These are phyloP conservation scores for Abelmoschus esculentus DNA, from an alignment of 345 rosid genomes.

Conservation along the genomic window DNA sequence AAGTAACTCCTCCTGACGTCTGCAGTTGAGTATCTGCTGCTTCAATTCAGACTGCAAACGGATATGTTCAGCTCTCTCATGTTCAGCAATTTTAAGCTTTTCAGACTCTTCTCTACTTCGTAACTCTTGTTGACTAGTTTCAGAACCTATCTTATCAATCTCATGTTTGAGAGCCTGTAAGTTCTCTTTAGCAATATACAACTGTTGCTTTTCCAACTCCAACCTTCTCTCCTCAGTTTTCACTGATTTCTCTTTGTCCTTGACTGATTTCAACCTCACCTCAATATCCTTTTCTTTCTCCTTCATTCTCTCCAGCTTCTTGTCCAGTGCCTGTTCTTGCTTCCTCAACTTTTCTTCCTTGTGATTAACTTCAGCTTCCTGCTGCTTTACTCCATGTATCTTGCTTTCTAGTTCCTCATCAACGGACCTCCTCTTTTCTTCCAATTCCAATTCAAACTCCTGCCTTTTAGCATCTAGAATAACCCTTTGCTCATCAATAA, in stretches of 20 bases:
- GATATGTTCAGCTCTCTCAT: conserved; percentile 60
- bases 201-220: conserved; percentile 42
- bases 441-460: conserved; percentile 53
- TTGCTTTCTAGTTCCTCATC: conserved; percentile 51
- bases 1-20: conserved; percentile 49
- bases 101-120: conserved; percentile 50
- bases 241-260: conserved; percentile 49
- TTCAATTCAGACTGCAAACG: conserved; percentile 58
- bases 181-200: conserved; percentile 46
- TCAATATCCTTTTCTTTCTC: conserved; percentile 74
- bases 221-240: conserved; percentile 55
- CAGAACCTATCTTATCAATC: conserved; percentile 51
- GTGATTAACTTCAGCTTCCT: conserved; percentile 41
- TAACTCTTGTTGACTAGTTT: conserved; percentile 48
- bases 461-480: conserved; percentile 40
- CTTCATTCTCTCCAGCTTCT: conserved; percentile 45
- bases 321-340: conserved; percentile 46
- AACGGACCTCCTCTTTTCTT: conserved; percentile 44
- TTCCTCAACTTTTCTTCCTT: conserved; percentile 49
- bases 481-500: conserved; percentile 59
- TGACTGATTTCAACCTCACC: conserved; percentile 40
- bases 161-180: conserved; percentile 49
- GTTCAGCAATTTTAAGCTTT: conserved; percentile 40
- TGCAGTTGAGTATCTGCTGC: conserved; percentile 50
- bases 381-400: conserved; percentile 39